A percentile compares a stretch with the other conserved stretches of the same genome.
Evolutionary conservation across 148 eudicot genomes (phyloP).

Genomic region (Rhododendron simsii): DNA sequence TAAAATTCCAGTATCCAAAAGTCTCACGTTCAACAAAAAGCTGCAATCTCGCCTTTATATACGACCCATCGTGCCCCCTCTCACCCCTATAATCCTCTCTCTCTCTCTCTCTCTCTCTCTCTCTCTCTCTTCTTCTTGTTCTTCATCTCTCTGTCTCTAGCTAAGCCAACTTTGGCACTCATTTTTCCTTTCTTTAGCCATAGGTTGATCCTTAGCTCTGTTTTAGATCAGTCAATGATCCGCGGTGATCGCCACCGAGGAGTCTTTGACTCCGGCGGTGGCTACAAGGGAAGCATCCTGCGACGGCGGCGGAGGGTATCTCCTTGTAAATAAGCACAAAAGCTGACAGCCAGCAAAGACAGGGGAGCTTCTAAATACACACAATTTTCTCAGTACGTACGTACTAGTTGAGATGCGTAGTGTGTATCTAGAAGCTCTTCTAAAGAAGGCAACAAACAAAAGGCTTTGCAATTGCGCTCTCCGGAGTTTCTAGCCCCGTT

Average conservation of each 20-base stretch:
- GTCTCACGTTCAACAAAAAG: slow-evolving; percentile 5
- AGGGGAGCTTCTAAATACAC: not conserved
- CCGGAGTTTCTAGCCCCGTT: slow-evolving; percentile 45
- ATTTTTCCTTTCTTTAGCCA: not conserved
- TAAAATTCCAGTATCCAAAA: not conserved
- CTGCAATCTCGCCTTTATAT: slow-evolving; percentile 49
- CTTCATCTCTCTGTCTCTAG: not conserved
- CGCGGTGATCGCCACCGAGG: slow-evolving; percentile 11
- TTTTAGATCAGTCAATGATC: not conserved
- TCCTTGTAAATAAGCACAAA: slow-evolving; percentile 13
- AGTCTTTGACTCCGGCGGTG: not conserved
- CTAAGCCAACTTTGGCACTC: slow-evolving; percentile 1
- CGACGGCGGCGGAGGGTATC: slow-evolving; percentile 17
- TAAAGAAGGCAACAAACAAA: not conserved
- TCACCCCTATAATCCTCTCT: slow-evolving; percentile 8
- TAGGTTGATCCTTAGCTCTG: not conserved
- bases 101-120: not conserved
- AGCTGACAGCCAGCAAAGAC: not conserved
- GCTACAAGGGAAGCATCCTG: slow-evolving; percentile 12
- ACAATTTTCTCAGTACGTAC: not conserved
- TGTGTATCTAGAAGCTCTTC: not conserved
- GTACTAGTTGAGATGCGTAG: not conserved
- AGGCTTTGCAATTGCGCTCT: slow-evolving; percentile 73
- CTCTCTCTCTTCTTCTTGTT: not conserved
- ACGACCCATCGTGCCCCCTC: slow-evolving; percentile 31